These are phyloP conservation scores for Paramecium sonneborni DNA, from an alignment of 73 alveolate genomes.

Conservation along the genomic window DNA sequence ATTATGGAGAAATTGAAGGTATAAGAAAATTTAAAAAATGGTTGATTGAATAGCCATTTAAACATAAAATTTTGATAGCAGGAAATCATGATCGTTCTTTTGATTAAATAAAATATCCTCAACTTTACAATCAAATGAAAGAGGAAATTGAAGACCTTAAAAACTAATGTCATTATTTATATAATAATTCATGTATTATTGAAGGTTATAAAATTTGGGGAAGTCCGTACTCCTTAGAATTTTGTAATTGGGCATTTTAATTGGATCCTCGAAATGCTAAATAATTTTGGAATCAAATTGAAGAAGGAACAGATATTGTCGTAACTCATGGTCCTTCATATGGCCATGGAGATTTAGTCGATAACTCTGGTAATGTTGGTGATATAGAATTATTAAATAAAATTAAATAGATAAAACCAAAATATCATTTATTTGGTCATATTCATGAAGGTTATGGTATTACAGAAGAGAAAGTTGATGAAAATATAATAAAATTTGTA, in stretches of 20 bases:
- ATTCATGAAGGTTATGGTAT: conserved; percentile 51
- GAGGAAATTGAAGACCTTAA: neutral
- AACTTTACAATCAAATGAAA: neutral
- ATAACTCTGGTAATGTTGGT: neutral
- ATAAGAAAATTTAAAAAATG: neutral
- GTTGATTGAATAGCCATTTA: neutral
- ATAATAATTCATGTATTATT: neutral
- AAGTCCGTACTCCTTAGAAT: conserved; percentile 36
- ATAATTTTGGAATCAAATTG: conserved; percentile 10
- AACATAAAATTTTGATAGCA: conserved; percentile 69
- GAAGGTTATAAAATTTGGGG: conserved; percentile 52
- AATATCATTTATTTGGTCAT: conserved; percentile 54
- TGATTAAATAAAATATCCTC: conserved; percentile 19
- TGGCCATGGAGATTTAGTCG: neutral
- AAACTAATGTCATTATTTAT: conserved; percentile 55
- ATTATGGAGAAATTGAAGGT: conserved; percentile 35
- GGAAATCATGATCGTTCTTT: conserved; percentile 74
- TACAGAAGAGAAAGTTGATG: no score
- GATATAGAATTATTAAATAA: neutral
- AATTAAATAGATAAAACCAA: neutral
- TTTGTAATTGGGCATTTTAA: conserved; percentile 48
- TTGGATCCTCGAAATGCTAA: neutral
- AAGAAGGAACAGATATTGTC: conserved; percentile 23
- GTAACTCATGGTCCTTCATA: conserved; percentile 51
- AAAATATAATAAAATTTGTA: neutral